phyloP scores from a whole-genome alignment of 2,329 filamentous ascomycete species.

The Aphanocladium album region DNA sequence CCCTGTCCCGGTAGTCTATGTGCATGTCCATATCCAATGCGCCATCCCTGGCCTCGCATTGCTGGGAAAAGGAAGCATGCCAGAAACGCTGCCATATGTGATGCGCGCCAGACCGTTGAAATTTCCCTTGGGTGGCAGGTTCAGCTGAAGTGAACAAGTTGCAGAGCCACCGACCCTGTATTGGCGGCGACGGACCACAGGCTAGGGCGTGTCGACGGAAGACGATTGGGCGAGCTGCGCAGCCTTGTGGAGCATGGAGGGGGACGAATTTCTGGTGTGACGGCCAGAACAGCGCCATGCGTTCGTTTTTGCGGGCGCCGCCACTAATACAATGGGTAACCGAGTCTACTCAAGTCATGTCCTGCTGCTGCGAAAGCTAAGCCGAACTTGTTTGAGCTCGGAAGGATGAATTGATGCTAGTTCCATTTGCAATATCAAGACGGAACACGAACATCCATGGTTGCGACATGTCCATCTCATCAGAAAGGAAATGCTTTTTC shows the following conservation, averaged over 20 bases:
- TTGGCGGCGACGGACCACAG: background rate
- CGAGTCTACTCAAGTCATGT: background rate
- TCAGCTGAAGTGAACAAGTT: conserved; percentile 13
- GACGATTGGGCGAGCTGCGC: background rate
- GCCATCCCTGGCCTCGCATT: background rate
- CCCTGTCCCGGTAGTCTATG: background rate
- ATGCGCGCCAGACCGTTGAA: conserved; percentile 5
- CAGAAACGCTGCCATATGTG: background rate
- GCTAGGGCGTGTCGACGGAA: background rate
- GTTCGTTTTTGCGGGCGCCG: conserved; percentile 2
- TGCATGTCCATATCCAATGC: background rate
- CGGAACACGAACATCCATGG: background rate
- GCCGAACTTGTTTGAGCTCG: background rate
- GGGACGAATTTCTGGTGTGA: background rate
- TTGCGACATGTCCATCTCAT: background rate
- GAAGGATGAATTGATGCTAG: background rate
- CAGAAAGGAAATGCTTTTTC: background rate
- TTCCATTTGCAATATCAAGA: background rate
- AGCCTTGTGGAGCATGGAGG: conserved; percentile 12
- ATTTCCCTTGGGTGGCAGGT: conserved; percentile 1
- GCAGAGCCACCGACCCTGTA: conserved; percentile 5
- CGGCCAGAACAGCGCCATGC: background rate
- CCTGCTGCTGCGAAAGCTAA: background rate
- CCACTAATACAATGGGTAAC: conserved; percentile 3
- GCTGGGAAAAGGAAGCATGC: background rate